Conservation (phyloP, 495 filamentous ascomycete species). For the Aspergillus incahuasiensis region DNA sequence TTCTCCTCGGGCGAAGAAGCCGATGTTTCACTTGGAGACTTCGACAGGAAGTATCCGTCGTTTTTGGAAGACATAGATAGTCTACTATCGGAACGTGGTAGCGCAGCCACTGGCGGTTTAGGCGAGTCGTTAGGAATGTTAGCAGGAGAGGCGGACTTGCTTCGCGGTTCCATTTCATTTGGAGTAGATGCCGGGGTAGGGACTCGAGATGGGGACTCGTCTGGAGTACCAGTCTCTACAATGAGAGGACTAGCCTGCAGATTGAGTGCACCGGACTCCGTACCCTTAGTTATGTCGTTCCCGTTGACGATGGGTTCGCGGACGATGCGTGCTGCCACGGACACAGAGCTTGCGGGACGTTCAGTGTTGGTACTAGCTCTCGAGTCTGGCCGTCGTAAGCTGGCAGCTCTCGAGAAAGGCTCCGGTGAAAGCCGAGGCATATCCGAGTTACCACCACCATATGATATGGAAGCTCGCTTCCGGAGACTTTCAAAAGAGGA, state of each 20-base stretch:
- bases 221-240: slow-evolving; percentile 60
- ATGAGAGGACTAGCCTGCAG: slow-evolving; percentile 67
- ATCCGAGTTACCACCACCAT: slow-evolving; percentile 23
- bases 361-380: slow-evolving; percentile 24
- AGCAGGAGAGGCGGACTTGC: slow-evolving; percentile 34
- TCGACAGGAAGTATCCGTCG: slow-evolving; percentile 31
- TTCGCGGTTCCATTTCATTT: slow-evolving; percentile 25
- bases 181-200: slow-evolving; percentile 12
- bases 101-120: slow-evolving; percentile 15
- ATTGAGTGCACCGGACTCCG: slow-evolving; percentile 49
- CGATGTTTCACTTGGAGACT: slow-evolving; percentile 39
- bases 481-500: slow-evolving; percentile 43
- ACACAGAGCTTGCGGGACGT: slow-evolving; percentile 56
- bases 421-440: slow-evolving; percentile 17
- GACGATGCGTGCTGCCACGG: slow-evolving; percentile 75
- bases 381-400: slow-evolving; percentile 27
- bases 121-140: slow-evolving; percentile 16
- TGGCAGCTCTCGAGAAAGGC: slow-evolving; percentile 27
- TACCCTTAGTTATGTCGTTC: slow-evolving; percentile 30
- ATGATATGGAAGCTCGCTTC: slow-evolving; percentile 26
- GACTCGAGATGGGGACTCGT: slow-evolving; percentile 15
- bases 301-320: slow-evolving; percentile 46
- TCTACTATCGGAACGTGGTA: slow-evolving; percentile 35
- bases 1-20: slow-evolving; percentile 51
- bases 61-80: slow-evolving; percentile 36